Base-by-base conservation (phyloP, 1,284 basidiomycete genomes). In the Mycosarcoma maydis region DNA sequence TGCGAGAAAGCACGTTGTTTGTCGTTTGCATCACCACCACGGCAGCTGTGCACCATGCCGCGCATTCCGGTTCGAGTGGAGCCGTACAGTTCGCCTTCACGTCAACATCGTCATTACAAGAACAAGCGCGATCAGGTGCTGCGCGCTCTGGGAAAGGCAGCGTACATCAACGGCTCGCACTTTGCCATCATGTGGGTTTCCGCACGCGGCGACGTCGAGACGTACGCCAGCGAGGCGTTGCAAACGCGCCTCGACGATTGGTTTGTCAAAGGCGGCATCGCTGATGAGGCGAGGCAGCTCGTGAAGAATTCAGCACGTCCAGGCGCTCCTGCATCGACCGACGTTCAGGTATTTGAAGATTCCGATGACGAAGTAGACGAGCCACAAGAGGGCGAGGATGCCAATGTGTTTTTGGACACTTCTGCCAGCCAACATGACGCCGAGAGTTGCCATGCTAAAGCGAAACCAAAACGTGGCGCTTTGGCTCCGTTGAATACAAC, bases 121-220 rank as follows among this genome's bases (percentile, higher is more conserved):
- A 83, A 84, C 54, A 86, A 86, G 66, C 83, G 85, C 57, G 85
- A 86, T 68, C 82, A 85, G 52, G 84, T 86, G 56, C 81, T 86
- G 1, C 83, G 85, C 27, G 81, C 83, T 0, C 82, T 86, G 16
- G 85, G 85, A 61, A 81, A 80, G 33, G 69, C 78, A 3, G 77
- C 75, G 16, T 77, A 77, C 75, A 85, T 85, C 82, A 86, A 86
- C 72, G 85, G 85, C 16, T 83, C 82, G 19, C 85, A 86, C 60
- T 86, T 85, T 74, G 84, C 85, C 52, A 84, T 86, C 59, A 76
- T 85, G 47, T 85, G 83, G 81, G 84, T 86, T 51, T 83, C 83
- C 3, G 84, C 85, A 11, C 82, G 83, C 30, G 85, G 85, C 8
- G 83, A 85, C 58, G 83, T 85, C n/a, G 85, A 86, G 71, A 83